Percentiles rank a stretch among this genome's conserved stretches.
Conservation (phyloP, 148 eudicot species). For the Tetragonia tetragonoides region DNA sequence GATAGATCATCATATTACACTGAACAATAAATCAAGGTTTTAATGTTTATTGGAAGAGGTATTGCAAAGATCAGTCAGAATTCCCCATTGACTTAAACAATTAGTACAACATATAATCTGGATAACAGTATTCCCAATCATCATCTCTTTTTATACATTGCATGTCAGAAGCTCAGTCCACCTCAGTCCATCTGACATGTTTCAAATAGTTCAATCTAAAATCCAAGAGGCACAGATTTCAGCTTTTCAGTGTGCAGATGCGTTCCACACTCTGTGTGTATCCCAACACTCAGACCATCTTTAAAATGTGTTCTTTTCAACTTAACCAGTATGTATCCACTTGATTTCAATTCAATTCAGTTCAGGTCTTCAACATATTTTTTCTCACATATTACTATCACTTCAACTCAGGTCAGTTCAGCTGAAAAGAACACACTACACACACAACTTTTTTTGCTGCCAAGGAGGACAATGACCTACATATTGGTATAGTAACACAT, state of each 20-base stretch:
- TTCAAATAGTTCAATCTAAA: not conserved
- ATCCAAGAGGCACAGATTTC: conserved; percentile 8
- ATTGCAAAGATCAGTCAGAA: not conserved
- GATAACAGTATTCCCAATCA: not conserved
- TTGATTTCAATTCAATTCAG: too few relatives aligned
- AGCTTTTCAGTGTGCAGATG: not conserved
- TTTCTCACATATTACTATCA: too few relatives aligned
- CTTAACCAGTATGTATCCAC: too few relatives aligned
- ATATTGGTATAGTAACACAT: too few relatives aligned
- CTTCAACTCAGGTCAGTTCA: too few relatives aligned
- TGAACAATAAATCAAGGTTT: not conserved
- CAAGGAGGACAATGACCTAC: too few relatives aligned
- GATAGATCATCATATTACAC: not conserved
- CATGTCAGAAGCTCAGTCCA: not conserved
- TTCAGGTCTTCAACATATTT: too few relatives aligned
- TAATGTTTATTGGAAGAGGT: not conserved
- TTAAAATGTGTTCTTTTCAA: too few relatives aligned
- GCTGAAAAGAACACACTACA: too few relatives aligned
- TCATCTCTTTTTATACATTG: not conserved
- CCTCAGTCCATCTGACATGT: not conserved
- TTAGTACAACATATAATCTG: not conserved
- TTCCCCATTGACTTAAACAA: not conserved
- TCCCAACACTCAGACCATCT: not conserved
- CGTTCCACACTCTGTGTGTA: not conserved
- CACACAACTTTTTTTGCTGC: too few relatives aligned